Evolutionary conservation across 352 stramenopile genomes (phyloP), one percentile per base, ranked within the genome.

Genomic region (Globisporangium acanthophoron): DNA sequence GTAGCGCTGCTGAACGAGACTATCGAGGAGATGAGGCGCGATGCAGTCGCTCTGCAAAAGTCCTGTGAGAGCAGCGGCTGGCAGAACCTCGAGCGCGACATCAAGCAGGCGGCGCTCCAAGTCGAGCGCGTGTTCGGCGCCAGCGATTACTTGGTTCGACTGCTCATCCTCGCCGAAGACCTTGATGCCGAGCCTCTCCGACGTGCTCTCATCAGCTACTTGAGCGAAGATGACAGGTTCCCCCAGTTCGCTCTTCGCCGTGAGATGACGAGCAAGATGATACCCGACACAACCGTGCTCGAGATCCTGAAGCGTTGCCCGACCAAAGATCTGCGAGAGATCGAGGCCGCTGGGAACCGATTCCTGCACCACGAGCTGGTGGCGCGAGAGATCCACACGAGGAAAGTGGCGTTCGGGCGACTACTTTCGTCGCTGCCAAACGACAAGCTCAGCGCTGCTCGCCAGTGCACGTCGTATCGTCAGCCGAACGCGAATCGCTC

Each of bases 131-230:
- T 90, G 21, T 92, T 92, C 54, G 82, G 82, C 13, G 66, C 79
- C 0, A 88, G 79, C 52, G 80, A 90, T n/a, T 88, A 80, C 40
- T 58, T 92, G 0, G 61, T 92, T 20, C 82, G 79, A 0, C 58
- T 92, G 3, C 65, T 92, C 18, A 87, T 92, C 56, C 66, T 92
- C 1, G 76, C 82, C 0, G 79, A 92, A 58, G 82, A 92, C 47
- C 52, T 92, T 0, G 78, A 90, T 18, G 77, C 73, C 6, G 72
- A 81, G n/a, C 60, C 68, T 0, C 65, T 92, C 16, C 70, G 78
- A 3, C 67, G 78, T 5, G 80, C 78, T 5, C 41, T 89, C 15
- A 59, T 88, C 8, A 64, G 54, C 3, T 92, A 90, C 51, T 59
- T 92, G 8, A 78, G 74, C 40, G 74, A 77, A 44, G 51, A 65